Base-by-base conservation (phyloP, 441 rosid species). In the Pelargonium exstipulatum region DNA sequence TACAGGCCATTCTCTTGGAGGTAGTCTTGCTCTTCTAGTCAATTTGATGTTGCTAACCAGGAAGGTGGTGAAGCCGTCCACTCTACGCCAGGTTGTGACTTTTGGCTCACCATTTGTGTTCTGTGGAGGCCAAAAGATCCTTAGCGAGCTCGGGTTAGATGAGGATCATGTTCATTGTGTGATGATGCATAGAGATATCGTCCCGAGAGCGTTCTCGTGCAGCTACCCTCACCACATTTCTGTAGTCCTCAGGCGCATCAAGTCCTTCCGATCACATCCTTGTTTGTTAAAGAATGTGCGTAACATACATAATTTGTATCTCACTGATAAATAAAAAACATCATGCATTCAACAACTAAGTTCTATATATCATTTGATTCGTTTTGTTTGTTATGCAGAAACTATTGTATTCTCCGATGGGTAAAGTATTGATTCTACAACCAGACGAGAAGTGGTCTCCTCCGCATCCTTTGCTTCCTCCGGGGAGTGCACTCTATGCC, bases 191-290 rank as follows among this genome's bases (percentile, higher is more conserved):
- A 82, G 97, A 74, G 98, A 93, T 77, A 93, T 91, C 3, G 95
- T 93, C 53, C 98, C 98, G 22, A 82, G 96, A 84, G 97, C 98
- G 37, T 94, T 91, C 86, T 86, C 98, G 57, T 94, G 98, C 84
- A 89, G 81, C 72, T 94, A 89, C 46, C 97, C 93, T 17, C 81
- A 79, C 85, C 97, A 91, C 69, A 85, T 94, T 10, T 87, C 96
- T 12, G 53, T 74, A 12, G 64, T 94, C 70, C 97, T 91, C 78
- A 94, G 82, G 74, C 91, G 92, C 9, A 42, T 91, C 70, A 84
- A 80, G 9, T 73, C 96, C 29, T 91, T 93, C 79, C 81, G 85
- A 49, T 86, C 91, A 40, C 96, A 91, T 77, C 90, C 96, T 70
- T 88, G 97, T 80, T 87, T 93, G 42, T 77, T 74, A 60, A 82